Evolutionary conservation across 441 rosid genomes (phyloP), one percentile per base, ranked within the genome.

Genomic region (Codiaeum variegatum): DNA sequence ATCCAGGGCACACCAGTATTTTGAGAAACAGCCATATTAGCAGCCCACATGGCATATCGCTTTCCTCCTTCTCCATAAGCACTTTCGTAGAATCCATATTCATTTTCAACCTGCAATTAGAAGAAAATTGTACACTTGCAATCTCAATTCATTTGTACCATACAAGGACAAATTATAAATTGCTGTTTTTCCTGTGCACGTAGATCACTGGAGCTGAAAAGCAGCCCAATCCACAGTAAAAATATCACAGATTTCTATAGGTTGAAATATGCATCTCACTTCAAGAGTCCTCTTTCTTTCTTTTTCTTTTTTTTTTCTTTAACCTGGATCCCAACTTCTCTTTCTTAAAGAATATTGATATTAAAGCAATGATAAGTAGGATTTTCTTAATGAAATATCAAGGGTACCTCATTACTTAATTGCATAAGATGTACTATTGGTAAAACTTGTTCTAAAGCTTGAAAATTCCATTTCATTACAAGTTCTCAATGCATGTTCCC

Each of bases 1-100:
- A 91, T 86, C 99, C 99, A 95, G 69, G 99, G 99, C 54, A 95
- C 88, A 31, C 98, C 98, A 47, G 80, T 88, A 76, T 90, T 86
- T 81, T 90, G 91, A 77, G 94, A 82, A 82, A 95, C 91, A 67
- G 99, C 99, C 99, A 95, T 95, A 67, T 76, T 66, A 69, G 98
- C 99, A 51, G 99, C 86, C 99, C 99, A 95, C 72, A 72, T 69
- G 70, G 93, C 89, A 83, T 95, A 95, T 66, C 84, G 74, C 77
- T 90, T 91, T 70, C 91, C 97, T 61, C 91, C 97, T 73, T 87
- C 90, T 49, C 97, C 97, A 42, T 95, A 93, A 58, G n/a, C 78
- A 2, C 24, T 28, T 83, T 95, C 98, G 63, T 85, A 85, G 75
- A 55, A 80, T 69, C 98, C 97, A 44, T 95, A 92, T 83, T 93